phyloP scores from a whole-genome alignment of 257 asterid species.

The Solanum paucissectum region DNA sequence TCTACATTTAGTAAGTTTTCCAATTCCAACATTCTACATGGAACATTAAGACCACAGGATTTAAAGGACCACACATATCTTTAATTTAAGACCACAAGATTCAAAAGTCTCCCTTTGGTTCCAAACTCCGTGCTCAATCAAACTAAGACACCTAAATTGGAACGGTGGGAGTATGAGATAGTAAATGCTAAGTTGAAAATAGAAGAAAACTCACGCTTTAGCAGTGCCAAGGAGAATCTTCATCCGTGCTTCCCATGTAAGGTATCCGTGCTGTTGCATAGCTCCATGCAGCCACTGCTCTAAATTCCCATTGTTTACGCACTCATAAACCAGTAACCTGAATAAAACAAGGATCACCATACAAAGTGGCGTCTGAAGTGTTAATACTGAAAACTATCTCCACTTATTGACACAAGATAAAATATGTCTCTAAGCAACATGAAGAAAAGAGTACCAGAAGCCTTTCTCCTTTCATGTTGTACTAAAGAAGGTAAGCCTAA shows the following conservation, averaged over 20 bases:
- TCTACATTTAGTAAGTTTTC: background rate
- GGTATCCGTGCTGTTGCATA: conserved; percentile 35
- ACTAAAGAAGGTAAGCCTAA: background rate
- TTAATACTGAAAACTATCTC: background rate
- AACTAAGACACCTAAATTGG: background rate
- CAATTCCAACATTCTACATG: background rate
- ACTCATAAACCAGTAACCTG: conserved; percentile 75
- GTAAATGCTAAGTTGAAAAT: background rate
- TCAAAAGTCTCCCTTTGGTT: background rate
- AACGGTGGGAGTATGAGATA: background rate
- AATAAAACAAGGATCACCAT: background rate
- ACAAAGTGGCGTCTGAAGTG: background rate
- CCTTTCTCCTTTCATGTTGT: background rate
- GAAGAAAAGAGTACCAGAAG: background rate
- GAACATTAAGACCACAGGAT: background rate
- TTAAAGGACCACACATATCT: no score
- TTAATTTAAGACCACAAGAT: background rate
- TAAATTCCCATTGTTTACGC: conserved; percentile 72
- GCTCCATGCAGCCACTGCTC: conserved; percentile 85
- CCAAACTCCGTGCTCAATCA: background rate
- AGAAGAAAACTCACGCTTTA: conserved; percentile 23
- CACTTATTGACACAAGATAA: background rate
- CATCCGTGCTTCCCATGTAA: conserved; percentile 56
- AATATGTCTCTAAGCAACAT: background rate
- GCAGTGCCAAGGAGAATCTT: conserved; percentile 50